Conservation (phyloP, 2,329 filamentous ascomycete genomes). For the Fusarium setosum region DNA sequence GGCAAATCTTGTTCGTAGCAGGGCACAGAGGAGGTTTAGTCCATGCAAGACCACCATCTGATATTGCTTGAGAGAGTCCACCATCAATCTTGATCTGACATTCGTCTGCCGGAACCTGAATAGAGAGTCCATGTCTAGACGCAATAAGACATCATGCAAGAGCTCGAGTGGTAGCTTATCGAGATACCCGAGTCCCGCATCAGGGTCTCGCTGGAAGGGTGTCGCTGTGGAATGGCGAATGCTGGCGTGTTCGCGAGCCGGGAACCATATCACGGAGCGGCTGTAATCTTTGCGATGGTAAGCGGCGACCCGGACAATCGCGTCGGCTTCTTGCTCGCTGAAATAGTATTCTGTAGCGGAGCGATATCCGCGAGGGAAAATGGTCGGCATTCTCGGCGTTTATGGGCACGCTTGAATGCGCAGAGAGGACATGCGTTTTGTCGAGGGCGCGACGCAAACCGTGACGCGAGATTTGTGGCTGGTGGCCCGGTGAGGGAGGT, state of each 20-base stretch:
- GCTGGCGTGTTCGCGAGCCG: constrained; percentile 39
- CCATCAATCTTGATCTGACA: constrained; percentile 32
- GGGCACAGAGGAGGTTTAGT: constrained; percentile 44
- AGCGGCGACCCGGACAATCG: constrained; percentile 43
- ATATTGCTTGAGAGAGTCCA: constrained; percentile 44
- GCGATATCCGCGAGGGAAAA: constrained; percentile 56
- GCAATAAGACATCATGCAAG: constrained; percentile 41
- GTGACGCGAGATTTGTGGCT: too few relatives aligned
- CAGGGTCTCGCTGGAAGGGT: constrained; percentile 37
- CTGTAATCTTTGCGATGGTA: constrained; percentile 46
- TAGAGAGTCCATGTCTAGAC: constrained; percentile 46
- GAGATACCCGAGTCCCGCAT: constrained; percentile 38
- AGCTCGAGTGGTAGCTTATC: constrained; percentile 47
- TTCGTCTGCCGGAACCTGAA: constrained; percentile 47
- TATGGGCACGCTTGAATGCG: too few relatives aligned
- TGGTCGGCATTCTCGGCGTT: too few relatives aligned
- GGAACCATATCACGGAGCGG: constrained; percentile 47
- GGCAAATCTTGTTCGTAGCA: constrained; percentile 44
- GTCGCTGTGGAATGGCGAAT: constrained; percentile 45
- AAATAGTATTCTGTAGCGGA: constrained; percentile 36
- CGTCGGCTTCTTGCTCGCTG: constrained; percentile 39
- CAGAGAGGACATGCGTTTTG: too few relatives aligned
- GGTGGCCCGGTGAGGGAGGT: too few relatives aligned
- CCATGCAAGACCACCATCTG: constrained; percentile 34
- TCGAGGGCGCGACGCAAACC: too few relatives aligned